A percentile compares a stretch with the other conserved stretches of the same genome.
phyloP scores from a whole-genome alignment of 495 filamentous ascomycete genomes.

The Penicillium antarcticum region DNA sequence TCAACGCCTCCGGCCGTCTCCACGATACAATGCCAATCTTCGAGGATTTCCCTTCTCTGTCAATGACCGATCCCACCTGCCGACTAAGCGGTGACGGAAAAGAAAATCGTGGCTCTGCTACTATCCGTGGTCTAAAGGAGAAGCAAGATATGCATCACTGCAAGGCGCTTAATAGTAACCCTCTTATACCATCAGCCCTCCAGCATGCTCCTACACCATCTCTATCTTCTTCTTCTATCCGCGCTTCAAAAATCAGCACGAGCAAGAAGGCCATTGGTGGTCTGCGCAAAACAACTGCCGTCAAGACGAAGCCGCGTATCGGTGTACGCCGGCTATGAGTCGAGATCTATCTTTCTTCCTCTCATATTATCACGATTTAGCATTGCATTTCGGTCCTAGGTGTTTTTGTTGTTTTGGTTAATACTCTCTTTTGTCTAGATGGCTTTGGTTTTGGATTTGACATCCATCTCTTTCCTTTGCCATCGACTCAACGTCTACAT shows the following conservation, averaged over 20 bases:
- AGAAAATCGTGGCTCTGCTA: conserved; percentile 26
- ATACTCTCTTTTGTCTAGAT: background rate
- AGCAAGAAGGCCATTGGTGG: conserved; percentile 20
- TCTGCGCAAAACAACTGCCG: conserved; percentile 20
- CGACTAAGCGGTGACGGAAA: conserved; percentile 30
- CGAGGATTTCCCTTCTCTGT: conserved; percentile 32
- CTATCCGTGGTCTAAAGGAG: conserved; percentile 10
- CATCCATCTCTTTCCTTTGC: too few species aligned
- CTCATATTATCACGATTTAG: background rate
- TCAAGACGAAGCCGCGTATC: conserved; percentile 37
- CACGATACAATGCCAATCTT: conserved; percentile 37
- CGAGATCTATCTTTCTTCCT: background rate
- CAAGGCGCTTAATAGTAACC: background rate
- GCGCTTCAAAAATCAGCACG: conserved; percentile 10
- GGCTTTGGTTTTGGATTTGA: background rate
- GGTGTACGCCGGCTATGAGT: conserved; percentile 39
- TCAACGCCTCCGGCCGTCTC: conserved; percentile 24
- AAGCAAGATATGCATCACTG: background rate
- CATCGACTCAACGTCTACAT: too few species aligned
- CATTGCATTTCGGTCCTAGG: background rate
- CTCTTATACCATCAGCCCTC: background rate
- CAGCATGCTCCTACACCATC: background rate
- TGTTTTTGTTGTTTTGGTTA: too few species aligned
- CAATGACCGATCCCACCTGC: conserved; percentile 11
- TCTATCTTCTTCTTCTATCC: conserved; percentile 6